Evolutionary conservation across 371 early-diverging fungal species (phyloP).

Genomic region (Mortierella sp.): DNA sequence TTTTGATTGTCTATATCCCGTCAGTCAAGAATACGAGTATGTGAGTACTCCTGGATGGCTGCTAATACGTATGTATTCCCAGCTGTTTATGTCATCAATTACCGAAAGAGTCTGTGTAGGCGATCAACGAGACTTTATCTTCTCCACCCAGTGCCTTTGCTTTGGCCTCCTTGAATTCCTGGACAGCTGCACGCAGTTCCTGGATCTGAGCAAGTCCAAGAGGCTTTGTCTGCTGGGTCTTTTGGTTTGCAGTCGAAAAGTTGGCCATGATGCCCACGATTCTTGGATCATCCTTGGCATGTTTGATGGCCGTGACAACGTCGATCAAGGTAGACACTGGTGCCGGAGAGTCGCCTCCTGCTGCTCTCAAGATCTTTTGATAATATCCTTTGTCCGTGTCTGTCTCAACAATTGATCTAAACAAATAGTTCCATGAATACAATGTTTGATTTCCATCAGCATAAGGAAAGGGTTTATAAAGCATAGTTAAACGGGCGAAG

Average conservation of each 20-base stretch:
- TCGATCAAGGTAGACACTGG: conserved; percentile 44
- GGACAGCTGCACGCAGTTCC: conserved; percentile 63
- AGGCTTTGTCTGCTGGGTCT: conserved; percentile 24
- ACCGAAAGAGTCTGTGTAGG: conserved; percentile 62
- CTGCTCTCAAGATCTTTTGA: conserved; percentile 34
- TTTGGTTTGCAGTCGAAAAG: conserved; percentile 41
- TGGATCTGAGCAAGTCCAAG: conserved; percentile 66
- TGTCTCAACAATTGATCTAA: conserved; percentile 53
- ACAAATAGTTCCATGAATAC: too few relatives aligned
- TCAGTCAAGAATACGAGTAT: background rate
- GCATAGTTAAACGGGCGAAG: too few relatives aligned
- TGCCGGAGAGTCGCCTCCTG: conserved; percentile 28
- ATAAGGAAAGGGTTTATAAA: too few relatives aligned
- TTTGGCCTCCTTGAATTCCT: conserved; percentile 59
- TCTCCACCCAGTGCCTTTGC: conserved; percentile 58
- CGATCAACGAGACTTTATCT: conserved; percentile 57
- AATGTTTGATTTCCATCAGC: background rate
- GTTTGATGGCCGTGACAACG: conserved; percentile 47
- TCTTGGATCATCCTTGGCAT: conserved; percentile 51
- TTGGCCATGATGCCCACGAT: conserved; percentile 57
- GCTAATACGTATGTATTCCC: too few relatives aligned
- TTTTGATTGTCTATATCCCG: conserved; percentile 60
- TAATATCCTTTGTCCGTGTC: conserved; percentile 47
- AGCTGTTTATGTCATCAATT: background rate
- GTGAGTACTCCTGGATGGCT: too few relatives aligned